These are phyloP conservation scores for Verruconis gallopava DNA, from an alignment of 2,329 filamentous ascomycete species.

Conservation along the genomic window DNA sequence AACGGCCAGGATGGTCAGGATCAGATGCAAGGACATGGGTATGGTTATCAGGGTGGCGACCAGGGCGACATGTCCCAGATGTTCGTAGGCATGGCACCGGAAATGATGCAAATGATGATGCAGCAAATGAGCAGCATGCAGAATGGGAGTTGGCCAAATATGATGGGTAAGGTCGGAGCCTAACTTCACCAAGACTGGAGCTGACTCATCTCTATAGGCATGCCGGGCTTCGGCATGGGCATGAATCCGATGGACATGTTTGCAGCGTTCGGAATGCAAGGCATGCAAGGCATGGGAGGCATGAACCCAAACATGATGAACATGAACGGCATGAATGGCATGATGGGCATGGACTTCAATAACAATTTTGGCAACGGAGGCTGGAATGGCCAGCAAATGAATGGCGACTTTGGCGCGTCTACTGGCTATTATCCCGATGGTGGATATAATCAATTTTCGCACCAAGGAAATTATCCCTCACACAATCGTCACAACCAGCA, in stretches of 20 bases:
- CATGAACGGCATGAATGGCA: conserved; percentile 60
- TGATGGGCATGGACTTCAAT: conserved; percentile 51
- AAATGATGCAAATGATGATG: conserved; percentile 43
- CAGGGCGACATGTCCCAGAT: not conserved
- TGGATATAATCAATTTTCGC: conserved; percentile 40
- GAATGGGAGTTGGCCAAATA: conserved; percentile 57
- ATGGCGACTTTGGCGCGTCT: conserved; percentile 57
- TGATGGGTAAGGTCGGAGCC: conserved; percentile 95
- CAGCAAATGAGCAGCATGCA: conserved; percentile 37
- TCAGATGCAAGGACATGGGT: conserved; percentile 1
- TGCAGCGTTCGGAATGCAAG: conserved; percentile 68
- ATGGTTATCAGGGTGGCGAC: not conserved
- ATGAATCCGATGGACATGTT: conserved; percentile 73
- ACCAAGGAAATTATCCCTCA: conserved; percentile 27
- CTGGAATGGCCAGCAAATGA: conserved; percentile 55
- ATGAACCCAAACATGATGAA: conserved; percentile 6
- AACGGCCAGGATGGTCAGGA: conserved; percentile 4
- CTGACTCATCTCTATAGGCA: conserved; percentile 40
- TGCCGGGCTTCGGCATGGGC: conserved; percentile 76
- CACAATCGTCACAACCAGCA: conserved; percentile 33
- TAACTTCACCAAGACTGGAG: too few relatives aligned
- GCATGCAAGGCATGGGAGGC: conserved; percentile 60
- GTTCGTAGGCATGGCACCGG: conserved; percentile 2
- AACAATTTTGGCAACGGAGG: conserved; percentile 56
- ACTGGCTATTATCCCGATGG: conserved; percentile 37